Conservation (phyloP, 305 asterid species). For the Fraxinus sp. region DNA sequence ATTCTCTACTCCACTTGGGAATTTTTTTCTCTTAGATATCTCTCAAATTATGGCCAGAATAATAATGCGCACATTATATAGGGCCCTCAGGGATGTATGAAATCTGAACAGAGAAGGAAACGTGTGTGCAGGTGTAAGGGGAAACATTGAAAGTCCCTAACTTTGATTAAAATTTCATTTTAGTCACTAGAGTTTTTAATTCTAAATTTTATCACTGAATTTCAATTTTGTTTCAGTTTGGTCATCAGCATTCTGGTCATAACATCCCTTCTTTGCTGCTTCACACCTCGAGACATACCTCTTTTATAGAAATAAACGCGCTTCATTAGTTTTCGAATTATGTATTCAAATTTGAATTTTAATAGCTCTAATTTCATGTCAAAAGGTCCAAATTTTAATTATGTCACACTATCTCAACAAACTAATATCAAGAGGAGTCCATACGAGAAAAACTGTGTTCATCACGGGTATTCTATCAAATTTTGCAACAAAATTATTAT, state of each 20-base stretch:
- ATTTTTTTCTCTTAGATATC: not conserved
- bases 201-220: not conserved
- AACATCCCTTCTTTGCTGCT: not conserved
- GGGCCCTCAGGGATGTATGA: not conserved
- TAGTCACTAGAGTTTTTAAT: not conserved
- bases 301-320: not conserved
- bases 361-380: too few relatives aligned
- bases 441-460: too few relatives aligned
- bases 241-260: not conserved
- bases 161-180: not conserved
- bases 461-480: not conserved
- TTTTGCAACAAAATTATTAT: too few relatives aligned
- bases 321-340: not conserved
- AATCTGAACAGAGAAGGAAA: too few relatives aligned
- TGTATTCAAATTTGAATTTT: not conserved
- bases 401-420: not conserved
- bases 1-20: constrained; percentile 15
- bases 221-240: not conserved
- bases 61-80: not conserved
- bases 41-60: not conserved
- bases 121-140: not conserved
- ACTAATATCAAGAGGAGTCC: not conserved
- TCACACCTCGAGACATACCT: not conserved
- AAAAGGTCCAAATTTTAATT: not conserved
- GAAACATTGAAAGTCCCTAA: not conserved